Percentiles rank a stretch among this genome's conserved stretches.
Conservation (phyloP, 148 eudicot species). For the Mesembryanthemum crystallinum region DNA sequence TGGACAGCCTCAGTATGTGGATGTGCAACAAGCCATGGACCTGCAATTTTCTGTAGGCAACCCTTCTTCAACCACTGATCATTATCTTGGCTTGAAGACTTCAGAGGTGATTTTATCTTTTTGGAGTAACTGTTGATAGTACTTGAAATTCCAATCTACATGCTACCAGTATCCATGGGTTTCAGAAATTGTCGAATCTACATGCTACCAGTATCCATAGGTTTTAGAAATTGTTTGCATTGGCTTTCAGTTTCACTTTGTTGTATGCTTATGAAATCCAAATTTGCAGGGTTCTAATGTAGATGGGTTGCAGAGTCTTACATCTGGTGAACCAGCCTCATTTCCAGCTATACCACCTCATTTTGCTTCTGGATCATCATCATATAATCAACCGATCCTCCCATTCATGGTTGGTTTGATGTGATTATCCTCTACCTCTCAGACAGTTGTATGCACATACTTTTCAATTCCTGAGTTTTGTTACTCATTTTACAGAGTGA, state of each 20-base stretch:
- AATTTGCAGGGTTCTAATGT: constrained; percentile 24
- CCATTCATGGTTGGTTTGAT: constrained; percentile 43
- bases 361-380: constrained; percentile 31
- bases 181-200: constrained; percentile 3
- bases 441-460: background rate
- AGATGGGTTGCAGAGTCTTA: constrained; percentile 29
- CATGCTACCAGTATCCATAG: constrained; percentile 26
- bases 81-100: constrained; percentile 27
- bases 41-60: constrained; percentile 35
- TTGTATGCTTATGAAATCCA: background rate
- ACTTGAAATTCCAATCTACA: constrained; percentile 21
- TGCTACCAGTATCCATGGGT: constrained; percentile 20
- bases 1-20: constrained; percentile 18
- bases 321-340: constrained; percentile 28
- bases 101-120: constrained; percentile 31
- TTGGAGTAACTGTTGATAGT: background rate
- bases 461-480: constrained; percentile 7
- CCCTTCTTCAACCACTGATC: constrained; percentile 33
- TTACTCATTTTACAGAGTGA: constrained; percentile 42
- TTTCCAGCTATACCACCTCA: constrained; percentile 37
- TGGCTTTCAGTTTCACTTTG: constrained; percentile 1
- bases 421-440: background rate
- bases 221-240: background rate
- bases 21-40: constrained; percentile 18
- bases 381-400: constrained; percentile 30